Evolutionary conservation across 305 asterid species (phyloP), one percentile per base, ranked within the genome.

Genomic region (Rubia peregrina): DNA sequence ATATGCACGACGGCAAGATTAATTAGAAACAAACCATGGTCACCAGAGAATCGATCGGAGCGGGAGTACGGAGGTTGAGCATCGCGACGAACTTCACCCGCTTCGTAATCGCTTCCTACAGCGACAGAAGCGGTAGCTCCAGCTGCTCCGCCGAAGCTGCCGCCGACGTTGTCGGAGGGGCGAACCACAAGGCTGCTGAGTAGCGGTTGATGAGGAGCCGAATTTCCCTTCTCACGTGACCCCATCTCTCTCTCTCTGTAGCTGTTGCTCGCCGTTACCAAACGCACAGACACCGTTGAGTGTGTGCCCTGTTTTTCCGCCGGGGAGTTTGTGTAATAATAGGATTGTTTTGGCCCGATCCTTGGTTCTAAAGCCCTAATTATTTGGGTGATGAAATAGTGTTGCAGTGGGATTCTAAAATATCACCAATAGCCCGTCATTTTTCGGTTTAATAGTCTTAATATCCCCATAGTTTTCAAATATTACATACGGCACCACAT

Each of bases 111-210:
- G 86, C 84, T 82, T 26, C 78, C 83, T 12, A 41, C 65, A 0
- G 63, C 83, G 22, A 81, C 83, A 59, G 73, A 77, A 66, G 81
- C 90, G 14, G 78, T 81, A 13, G 78, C 78, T 0, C 78, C 85
- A 33, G 38, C 38, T 14, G 67, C 73, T 9, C 71, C 68, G 7
- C 69, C 80, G n/a, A n/a, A n/a, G n/a, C n/a, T n/a, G 40, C 79
- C 90, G 10, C 80, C 89, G 38, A 79, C 82, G 80, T 73, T 84
- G 53, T 83, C 89, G 49, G 92, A 49, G 14, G 96, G 84, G 19
- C 98, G 92, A 4, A 92, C 85, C 42, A 92, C 92, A 36, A 92
- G 96, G 83, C 98, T 92, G 78, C 98, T 90, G 78, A 92, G 89
- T 14, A 64, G 71, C 67, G 79, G 79, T 72, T 82, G 94, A 73